phyloP scores from a whole-genome alignment of 2,329 filamentous ascomycete species.

The Emergomyces pasteurianus region DNA sequence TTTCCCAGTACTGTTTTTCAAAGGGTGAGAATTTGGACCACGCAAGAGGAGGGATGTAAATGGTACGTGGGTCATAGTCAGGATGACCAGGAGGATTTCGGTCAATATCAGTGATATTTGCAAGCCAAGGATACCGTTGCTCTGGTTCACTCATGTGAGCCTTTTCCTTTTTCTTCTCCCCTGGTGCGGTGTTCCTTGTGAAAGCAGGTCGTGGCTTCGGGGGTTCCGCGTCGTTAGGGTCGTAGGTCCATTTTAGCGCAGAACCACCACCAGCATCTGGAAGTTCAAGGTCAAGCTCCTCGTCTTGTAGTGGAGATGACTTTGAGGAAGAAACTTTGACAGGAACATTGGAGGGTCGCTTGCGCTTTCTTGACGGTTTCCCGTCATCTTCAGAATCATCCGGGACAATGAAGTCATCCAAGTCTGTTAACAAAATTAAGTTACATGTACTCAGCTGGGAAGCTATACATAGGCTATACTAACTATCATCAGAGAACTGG shows the following conservation, averaged over 20 bases:
- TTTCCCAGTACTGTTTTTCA: conserved; percentile 98
- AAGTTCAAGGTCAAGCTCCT: conserved; percentile 45
- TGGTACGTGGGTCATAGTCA: conserved; percentile 79
- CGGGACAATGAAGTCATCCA: conserved; percentile 77
- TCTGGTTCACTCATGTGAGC: conserved; percentile 74
- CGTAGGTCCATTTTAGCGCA: conserved; percentile 69
- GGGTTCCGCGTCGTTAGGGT: conserved; percentile 46
- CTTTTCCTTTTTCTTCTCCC: conserved; percentile 45
- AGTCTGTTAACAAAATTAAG: conserved; percentile 42
- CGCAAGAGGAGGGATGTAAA: conserved; percentile 75
- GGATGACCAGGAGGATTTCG: conserved; percentile 65
- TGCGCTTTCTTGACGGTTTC: conserved; percentile 57
- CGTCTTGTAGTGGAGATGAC: conserved; percentile 37
- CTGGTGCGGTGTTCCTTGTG: conserved; percentile 10
- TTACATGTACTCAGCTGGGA: not conserved
- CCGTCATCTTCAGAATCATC: conserved; percentile 76
- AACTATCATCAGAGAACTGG: conserved; percentile 39
- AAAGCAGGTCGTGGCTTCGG: conserved; percentile 36
- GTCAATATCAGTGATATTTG: conserved; percentile 73
- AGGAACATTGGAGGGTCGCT: conserved; percentile 44
- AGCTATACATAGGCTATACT: conserved; percentile 17
- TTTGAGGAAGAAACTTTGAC: conserved; percentile 23
- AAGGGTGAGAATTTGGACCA: conserved; percentile 83
- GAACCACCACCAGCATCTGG: conserved; percentile 51
- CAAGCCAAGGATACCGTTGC: conserved; percentile 80